These are phyloP conservation scores for Staphylotrichum tortipilum DNA, from an alignment of 495 filamentous ascomycete genomes.

Conservation along the genomic window DNA sequence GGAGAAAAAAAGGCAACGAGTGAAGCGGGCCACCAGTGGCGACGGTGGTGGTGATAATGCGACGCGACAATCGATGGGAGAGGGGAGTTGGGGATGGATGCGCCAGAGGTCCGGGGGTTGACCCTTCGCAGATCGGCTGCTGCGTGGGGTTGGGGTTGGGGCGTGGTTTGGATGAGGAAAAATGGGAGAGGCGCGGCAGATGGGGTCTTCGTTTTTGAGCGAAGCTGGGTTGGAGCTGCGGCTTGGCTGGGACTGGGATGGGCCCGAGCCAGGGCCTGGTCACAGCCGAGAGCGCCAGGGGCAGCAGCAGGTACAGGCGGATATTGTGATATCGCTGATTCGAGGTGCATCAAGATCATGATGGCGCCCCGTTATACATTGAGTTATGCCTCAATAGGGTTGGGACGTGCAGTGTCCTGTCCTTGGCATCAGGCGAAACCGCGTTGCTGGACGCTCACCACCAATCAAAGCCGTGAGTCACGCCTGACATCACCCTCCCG, in stretches of 20 bases:
- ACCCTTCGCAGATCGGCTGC: constrained; percentile 19
- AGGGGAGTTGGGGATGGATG: constrained; percentile 20
- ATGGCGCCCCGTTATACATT: too few species aligned
- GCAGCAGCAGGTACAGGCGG: too few species aligned
- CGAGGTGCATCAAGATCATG: too few species aligned
- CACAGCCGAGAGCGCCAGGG: too few species aligned
- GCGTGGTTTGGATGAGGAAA: constrained; percentile 18
- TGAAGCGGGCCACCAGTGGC: constrained; percentile 7
- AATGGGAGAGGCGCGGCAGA: constrained; percentile 17
- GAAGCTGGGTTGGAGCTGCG: too few species aligned
- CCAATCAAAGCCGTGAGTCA: constrained; percentile 15
- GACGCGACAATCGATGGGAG: constrained; percentile 24
- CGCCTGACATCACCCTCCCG: background rate
- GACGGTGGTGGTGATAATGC: constrained; percentile 14
- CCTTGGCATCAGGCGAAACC: too few species aligned
- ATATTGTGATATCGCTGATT: too few species aligned
- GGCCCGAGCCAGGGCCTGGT: too few species aligned
- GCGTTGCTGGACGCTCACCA: too few species aligned
- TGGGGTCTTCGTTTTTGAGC: constrained; percentile 22
- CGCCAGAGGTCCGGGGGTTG: constrained; percentile 19
- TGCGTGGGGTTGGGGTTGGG: constrained; percentile 30
- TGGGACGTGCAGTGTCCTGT: too few species aligned
- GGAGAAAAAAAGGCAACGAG: constrained; percentile 17
- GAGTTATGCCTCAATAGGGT: too few species aligned
- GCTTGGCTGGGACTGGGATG: constrained; percentile 7